Evolutionary conservation across 305 asterid genomes (phyloP).

Genomic region (Coffea humblotiana): DNA sequence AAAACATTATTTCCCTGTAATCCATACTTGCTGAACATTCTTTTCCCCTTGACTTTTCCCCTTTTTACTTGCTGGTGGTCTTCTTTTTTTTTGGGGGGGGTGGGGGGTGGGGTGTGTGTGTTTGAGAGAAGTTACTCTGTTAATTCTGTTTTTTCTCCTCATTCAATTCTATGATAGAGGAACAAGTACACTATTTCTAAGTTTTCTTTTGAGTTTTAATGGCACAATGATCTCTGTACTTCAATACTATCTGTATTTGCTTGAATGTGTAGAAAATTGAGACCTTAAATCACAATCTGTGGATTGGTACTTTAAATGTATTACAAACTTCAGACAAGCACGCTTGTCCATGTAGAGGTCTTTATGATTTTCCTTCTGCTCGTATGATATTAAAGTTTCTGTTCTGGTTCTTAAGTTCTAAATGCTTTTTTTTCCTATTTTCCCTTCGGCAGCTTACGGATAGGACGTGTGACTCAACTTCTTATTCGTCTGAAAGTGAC

Average conservation of each 20-base stretch:
- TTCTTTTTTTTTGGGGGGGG: no score
- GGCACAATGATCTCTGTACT: background rate
- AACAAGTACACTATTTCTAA: background rate
- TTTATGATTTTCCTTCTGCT: background rate
- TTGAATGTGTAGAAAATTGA: background rate
- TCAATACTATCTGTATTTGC: background rate
- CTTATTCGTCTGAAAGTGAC: conserved; percentile 53
- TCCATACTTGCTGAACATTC: background rate
- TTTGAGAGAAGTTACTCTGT: background rate
- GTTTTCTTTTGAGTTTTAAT: background rate
- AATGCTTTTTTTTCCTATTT: background rate
- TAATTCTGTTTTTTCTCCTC: background rate
- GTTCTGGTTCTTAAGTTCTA: background rate
- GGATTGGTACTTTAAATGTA: background rate
- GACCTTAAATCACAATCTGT: background rate
- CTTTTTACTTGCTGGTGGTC: background rate
- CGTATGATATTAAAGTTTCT: background rate
- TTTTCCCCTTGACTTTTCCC: background rate
- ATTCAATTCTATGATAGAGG: background rate
- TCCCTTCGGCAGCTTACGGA: conserved; percentile 49
- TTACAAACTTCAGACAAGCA: background rate
- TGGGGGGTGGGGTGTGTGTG: background rate
- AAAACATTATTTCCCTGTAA: background rate
- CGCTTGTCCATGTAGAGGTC: background rate
- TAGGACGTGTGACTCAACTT: conserved; percentile 52